Evolutionary conservation across 768 basidiomycete genomes (phyloP).

Genomic region (Suillus subluteus): DNA sequence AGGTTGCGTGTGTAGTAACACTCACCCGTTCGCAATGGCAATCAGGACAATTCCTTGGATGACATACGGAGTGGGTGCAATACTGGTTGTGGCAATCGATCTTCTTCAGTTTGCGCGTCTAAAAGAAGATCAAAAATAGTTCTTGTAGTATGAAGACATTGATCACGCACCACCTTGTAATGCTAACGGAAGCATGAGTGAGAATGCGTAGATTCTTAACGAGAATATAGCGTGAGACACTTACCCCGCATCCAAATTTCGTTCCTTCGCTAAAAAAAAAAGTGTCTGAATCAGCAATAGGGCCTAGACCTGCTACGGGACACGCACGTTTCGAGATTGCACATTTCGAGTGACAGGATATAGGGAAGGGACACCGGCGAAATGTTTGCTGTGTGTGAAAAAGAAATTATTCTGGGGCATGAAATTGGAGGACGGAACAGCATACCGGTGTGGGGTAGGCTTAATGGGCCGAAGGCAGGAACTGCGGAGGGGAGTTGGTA

Average conservation of each 20-base stretch:
- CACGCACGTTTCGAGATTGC: conserved; percentile 58
- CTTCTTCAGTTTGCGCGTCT: conserved; percentile 40
- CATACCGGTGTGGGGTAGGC: conserved; percentile 20
- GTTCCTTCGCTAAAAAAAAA: conserved; percentile 62
- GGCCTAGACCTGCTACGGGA: conserved; percentile 21
- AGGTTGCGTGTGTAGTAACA: conserved; percentile 16
- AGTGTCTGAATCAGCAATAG: conserved; percentile 30
- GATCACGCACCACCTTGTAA: conserved; percentile 66
- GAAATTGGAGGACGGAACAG: conserved; percentile 13
- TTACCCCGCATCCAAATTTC: conserved; percentile 70
- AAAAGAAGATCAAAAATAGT: conserved; percentile 18
- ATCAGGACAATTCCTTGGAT: conserved; percentile 43
- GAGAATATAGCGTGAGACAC: conserved; percentile 28
- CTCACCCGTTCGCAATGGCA: conserved; percentile 50
- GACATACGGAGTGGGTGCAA: conserved; percentile 44
- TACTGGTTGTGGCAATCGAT: conserved; percentile 38
- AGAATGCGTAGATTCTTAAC: conserved; percentile 1
- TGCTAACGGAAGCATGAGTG: conserved; percentile 45
- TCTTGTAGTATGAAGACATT: conserved; percentile 39
- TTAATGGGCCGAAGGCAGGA: conserved; percentile 1
- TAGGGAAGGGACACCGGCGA: conserved; percentile 14
- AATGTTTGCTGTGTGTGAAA: conserved; percentile 14
- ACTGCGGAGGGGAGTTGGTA: conserved; percentile 13
- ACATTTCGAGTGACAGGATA: conserved; percentile 42
- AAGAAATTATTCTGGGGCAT: conserved; percentile 7